Evolutionary conservation across 305 asterid genomes (phyloP).

Genomic region (Stenogyne calaminthoides): DNA sequence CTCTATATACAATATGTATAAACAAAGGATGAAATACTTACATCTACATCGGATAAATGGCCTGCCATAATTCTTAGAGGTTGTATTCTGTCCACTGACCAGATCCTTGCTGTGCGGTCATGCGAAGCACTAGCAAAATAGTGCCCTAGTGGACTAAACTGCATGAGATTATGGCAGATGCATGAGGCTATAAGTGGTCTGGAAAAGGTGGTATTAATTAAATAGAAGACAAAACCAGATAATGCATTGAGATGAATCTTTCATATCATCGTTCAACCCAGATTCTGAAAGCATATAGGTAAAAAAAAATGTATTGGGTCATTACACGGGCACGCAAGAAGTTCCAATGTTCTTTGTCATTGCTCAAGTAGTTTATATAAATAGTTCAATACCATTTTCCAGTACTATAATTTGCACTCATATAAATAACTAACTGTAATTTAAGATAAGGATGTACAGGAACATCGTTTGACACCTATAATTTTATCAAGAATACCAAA

Average conservation of each 20-base stretch:
- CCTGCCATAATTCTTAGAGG: conserved; percentile 98
- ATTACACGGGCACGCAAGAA: not conserved
- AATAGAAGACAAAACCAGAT: conserved; percentile 1
- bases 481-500: not conserved
- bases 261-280: not conserved
- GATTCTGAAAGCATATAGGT: not conserved
- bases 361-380: not conserved
- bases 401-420: not conserved
- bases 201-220: conserved; percentile 8
- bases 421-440: not conserved
- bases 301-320: not conserved
- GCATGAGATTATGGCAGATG: conserved; percentile 41
- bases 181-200: conserved; percentile 17
- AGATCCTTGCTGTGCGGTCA: conserved; percentile 95
- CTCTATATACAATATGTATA: no score
- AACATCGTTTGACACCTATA: not conserved
- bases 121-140: conserved; percentile 98
- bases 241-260: conserved; percentile 12
- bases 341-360: not conserved
- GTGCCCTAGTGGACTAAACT: conserved; percentile 96
- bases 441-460: not conserved
- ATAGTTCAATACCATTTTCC: not conserved
- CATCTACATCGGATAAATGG: conserved; percentile 97
- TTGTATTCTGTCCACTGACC: conserved; percentile 91
- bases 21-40: conserved; percentile 45